A percentile compares a stretch with the other conserved stretches of the same genome.
Conservation (phyloP, 805 yeast genomes). For the Zygosaccharomyces lentus region DNA sequence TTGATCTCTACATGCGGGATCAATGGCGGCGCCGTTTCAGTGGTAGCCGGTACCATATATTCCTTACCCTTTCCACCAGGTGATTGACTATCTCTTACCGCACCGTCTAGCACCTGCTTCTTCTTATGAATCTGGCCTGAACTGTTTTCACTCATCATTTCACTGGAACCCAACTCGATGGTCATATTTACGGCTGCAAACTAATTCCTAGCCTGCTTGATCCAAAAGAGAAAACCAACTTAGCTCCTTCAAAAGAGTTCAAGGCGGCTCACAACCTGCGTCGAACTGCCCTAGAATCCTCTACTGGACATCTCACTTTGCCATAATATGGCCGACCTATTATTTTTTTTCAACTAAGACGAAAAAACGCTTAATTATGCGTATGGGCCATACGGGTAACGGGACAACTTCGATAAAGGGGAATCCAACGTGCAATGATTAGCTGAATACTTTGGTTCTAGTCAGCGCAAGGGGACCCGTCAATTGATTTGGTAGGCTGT, state of each 20-base stretch:
- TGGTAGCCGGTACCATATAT: conserved; percentile 2
- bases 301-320: neutral
- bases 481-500: neutral
- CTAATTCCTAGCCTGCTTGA: neutral
- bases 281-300: neutral
- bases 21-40: conserved; percentile 17
- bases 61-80: neutral
- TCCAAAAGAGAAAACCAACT: neutral
- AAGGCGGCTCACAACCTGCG: neutral
- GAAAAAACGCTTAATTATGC: neutral
- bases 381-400: conserved; percentile 5
- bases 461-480: neutral
- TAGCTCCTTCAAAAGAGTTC: neutral
- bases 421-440: neutral
- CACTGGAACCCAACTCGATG: conserved; percentile 18
- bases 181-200: conserved; percentile 11
- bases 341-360: neutral
- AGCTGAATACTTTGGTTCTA: neutral
- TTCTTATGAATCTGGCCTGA: neutral
- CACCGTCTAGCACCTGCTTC: conserved; percentile 1
- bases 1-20: conserved; percentile 36
- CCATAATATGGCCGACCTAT: neutral
- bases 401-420: conserved; percentile 2
- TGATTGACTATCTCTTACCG: neutral
- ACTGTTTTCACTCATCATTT: conserved; percentile 12